Base-by-base conservation (phyloP, 352 stramenopile genomes). In the Globisporangium iwayamae region DNA sequence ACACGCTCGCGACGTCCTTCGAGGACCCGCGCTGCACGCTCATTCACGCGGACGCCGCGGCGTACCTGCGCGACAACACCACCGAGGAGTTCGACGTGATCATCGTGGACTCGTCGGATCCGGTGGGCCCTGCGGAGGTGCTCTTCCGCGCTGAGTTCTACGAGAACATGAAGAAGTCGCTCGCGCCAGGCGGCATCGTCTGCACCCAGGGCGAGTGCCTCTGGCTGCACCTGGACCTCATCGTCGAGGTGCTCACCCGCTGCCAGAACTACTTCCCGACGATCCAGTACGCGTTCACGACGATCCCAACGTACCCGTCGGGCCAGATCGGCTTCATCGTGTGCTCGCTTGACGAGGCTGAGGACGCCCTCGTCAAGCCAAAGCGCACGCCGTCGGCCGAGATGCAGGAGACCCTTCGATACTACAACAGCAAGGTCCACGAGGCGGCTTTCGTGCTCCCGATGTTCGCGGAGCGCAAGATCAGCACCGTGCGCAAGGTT, bases 261-360 rank as follows among this genome's bases (percentile, higher is more conserved):
- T 98, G 98, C 73, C 78, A 83, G 45, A 66, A 67, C 28, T 85
- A 97, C 52, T 99, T 98, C 73, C 85, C 85, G 13, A 96, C 89
- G 10, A 96, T 99, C 67, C 95, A 99, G 69, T 99, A 99, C 83
- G 96, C 96, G 18, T 99, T 98, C 83, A 99, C 96, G 52, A 99
- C 93, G 52, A 98, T 99, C 71, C 98, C 98, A 6, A 99, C 97
- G 28, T 99, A 99, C 86, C 97, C 98, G 9, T 98, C 89, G 47
- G 98, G 97, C 50, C 96, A 99, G 77, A 99, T 99, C 78, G 97
- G 97, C 41, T 99, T 99, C 72, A 94, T 98, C 66, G 78, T 98
- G 69, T 95, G 87, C 79, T 89, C 87, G 60, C 73, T 93, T 13
- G 83, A 93, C 67, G 71, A 94, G 36, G 79, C 70, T 62, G 63